Evolutionary conservation across 2,329 filamentous ascomycete species (phyloP), one percentile per base, ranked within the genome.

Genomic region (Chaetomiaceae sp.): DNA sequence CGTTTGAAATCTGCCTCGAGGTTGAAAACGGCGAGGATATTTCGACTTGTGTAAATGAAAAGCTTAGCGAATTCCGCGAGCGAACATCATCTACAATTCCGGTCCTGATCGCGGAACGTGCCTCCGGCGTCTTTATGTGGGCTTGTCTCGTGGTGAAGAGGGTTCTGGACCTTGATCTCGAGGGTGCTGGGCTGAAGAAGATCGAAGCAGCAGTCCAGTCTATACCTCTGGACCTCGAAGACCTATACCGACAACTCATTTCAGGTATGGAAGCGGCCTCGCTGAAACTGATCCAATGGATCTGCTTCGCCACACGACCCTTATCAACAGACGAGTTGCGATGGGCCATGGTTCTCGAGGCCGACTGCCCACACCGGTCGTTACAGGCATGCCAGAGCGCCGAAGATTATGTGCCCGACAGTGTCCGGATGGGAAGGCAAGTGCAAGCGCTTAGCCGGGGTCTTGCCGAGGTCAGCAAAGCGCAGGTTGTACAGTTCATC

Each of bases 111-210:
- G 55, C 47, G 2, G 3, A 44, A 2, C 56, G 55, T 11, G 59
- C 66, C 1, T 18, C 40, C 0, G 65, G 66, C 2, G 48, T 68
- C 6, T 69, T 69, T 39, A 50, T 66, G 18, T 69, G 67, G 67
- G 64, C 62, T 0, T 41, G 26, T n/a, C 55, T 69, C 11, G 62
- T 65, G 0, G 50, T 60, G 6, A 32, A 55, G 0, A 35, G 30
- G 11, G 54, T 56, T 10, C 17, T 59, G 1, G 3, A 46, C 1
- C 51, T 62, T 8, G 33, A 56, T 1, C 19, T 18, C 0, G 19
- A 52, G 3, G 56, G 58, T 1, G 20, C 20, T 3, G 15, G 19
- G 1, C 5, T 39, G 10, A 11, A 33, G 1, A 40, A 14, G n/a
- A 65, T 67, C 3, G 33, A 58, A 49, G n/a, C 2, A 1, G 47